Base-by-base conservation (phyloP, 2,329 filamentous ascomycete species). In the Diaporthe batatas region DNA sequence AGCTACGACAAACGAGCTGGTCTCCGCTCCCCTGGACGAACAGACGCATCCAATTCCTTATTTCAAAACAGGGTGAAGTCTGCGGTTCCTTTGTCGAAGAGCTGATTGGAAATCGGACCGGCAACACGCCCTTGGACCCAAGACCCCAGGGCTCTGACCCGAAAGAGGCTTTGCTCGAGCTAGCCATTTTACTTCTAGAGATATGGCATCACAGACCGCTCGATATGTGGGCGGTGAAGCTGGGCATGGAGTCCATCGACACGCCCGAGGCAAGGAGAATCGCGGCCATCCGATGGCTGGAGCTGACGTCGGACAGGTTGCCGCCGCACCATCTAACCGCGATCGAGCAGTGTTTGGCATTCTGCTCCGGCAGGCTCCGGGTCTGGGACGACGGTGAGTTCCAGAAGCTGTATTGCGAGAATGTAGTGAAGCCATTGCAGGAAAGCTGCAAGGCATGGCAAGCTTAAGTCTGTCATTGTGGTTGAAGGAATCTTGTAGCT, bases 221-320 rank as follows among this genome's bases (percentile, higher is more conserved):
- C 10, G 34, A 58, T 21, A 58, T 39, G 55, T 58, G 55, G 34
- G 34, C 55, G 34, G n/a, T 10, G 8, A 39, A 39, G 34, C 21
- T 58, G 55, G 55, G 55, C 18, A 58, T 58, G 55, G 55, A 39
- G 34, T 14, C 23, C n/a, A 16, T 58, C 34, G 55, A 58, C 21
- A 58, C 55, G 34, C 34, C 55, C 34, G 55, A 58, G 55, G 21
- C 32, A 23, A 32, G 55, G 16, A 36, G 55, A 3, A 39, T 58
- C 55, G 55, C 55, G 10, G 55, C 55, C 55, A 58, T 58, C 55
- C 55, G 55, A 6, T 58, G 55, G 55, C 21, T 58, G 55, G 55
- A 58, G 55, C 32, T 58, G 6, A 39, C 55, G 34, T 39, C 55
- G 21, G 55, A 58, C 55, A 58, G 55, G 55, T 23, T 58, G 55